Conservation (phyloP, 805 yeast genomes). For the Myxozyma geophila region DNA sequence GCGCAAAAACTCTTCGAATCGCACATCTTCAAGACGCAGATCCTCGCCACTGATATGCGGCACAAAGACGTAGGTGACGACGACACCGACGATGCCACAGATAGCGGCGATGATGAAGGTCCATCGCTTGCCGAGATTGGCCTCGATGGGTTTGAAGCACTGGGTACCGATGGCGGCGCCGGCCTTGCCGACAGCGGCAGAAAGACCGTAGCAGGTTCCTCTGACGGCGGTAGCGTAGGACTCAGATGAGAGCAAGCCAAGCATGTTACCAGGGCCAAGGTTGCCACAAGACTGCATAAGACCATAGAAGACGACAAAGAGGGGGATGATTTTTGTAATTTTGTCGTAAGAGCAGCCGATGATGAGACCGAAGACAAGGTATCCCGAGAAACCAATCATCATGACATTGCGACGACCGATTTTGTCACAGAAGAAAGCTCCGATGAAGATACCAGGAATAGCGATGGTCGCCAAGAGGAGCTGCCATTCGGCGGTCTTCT, state of each 20-base stretch:
- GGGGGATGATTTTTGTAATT: slow-evolving; percentile 59
- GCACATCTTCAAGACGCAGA: slow-evolving; percentile 63
- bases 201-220: slow-evolving; percentile 73
- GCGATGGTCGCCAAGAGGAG: slow-evolving; percentile 66
- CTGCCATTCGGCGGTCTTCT: slow-evolving; percentile 73
- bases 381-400: slow-evolving; percentile 72
- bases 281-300: slow-evolving; percentile 72
- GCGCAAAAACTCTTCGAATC: slow-evolving; percentile 62
- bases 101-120: slow-evolving; percentile 80
- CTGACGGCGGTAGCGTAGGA: slow-evolving; percentile 76
- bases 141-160: slow-evolving; percentile 69
- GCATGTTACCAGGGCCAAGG: slow-evolving; percentile 77
- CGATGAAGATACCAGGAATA: slow-evolving; percentile 73
- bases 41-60: slow-evolving; percentile 77
- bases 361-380: slow-evolving; percentile 58
- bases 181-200: slow-evolving; percentile 81
- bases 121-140: slow-evolving; percentile 67
- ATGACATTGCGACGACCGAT: slow-evolving; percentile 75
- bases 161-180: slow-evolving; percentile 86
- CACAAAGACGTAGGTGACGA: slow-evolving; percentile 61
- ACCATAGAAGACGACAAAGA: slow-evolving; percentile 75
- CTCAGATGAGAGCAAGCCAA: slow-evolving; percentile 71
- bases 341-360: slow-evolving; percentile 56
- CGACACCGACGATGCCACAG: slow-evolving; percentile 68
- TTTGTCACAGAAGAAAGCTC: slow-evolving; percentile 65